phyloP scores from a whole-genome alignment of 306 rosid species.

The Macrotyloma uniflorum region DNA sequence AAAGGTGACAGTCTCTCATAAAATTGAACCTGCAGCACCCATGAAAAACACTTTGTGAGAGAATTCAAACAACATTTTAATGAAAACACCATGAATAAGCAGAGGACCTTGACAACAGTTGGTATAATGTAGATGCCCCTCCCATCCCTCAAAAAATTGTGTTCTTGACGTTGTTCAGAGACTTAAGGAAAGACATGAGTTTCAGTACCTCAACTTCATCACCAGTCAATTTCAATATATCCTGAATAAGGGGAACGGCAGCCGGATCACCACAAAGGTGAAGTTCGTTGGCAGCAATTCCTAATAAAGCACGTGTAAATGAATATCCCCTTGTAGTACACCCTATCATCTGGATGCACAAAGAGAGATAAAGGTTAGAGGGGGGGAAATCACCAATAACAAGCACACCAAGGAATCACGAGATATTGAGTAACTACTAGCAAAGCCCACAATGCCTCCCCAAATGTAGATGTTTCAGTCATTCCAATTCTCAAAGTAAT shows the following conservation, averaged over 20 bases:
- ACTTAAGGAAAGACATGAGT: slow-evolving; percentile 10
- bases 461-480: slow-evolving; percentile 29
- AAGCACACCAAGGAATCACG: slow-evolving; percentile 20
- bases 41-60: slow-evolving; percentile 19
- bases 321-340: slow-evolving; percentile 81
- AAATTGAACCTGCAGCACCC: slow-evolving; percentile 60
- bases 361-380: slow-evolving; percentile 19
- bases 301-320: slow-evolving; percentile 89
- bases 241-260: slow-evolving; percentile 80
- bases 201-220: slow-evolving; percentile 80
- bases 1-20: slow-evolving; percentile 90
- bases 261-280: slow-evolving; percentile 99
- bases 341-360: slow-evolving; percentile 79
- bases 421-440: background rate
- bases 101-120: slow-evolving; percentile 23
- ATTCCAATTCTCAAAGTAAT: slow-evolving; percentile 17
- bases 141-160: background rate
- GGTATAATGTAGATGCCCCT: background rate
- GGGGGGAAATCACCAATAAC: background rate
- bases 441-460: slow-evolving; percentile 13
- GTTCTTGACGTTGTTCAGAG: background rate
- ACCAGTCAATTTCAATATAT: slow-evolving; percentile 74
- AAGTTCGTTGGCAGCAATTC: slow-evolving; percentile 91
- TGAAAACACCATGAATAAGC: slow-evolving; percentile 29
- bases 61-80: slow-evolving; percentile 30